phyloP scores from a whole-genome alignment of 2,329 filamentous ascomycete genomes.

The Scytalidium lignicola region DNA sequence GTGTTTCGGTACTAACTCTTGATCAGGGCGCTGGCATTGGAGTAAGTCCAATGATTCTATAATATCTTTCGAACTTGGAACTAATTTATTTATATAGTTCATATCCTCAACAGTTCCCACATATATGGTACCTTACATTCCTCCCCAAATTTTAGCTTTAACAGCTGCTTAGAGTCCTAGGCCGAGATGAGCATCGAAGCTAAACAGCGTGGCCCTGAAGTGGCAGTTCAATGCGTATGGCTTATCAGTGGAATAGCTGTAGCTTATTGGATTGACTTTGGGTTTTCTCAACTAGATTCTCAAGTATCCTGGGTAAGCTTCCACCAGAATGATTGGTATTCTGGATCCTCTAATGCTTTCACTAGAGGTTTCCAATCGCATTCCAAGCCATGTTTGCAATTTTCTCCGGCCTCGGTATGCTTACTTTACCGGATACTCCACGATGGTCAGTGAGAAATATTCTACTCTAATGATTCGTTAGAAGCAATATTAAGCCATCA shows the following conservation, averaged over 20 bases:
- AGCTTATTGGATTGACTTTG: constrained; percentile 22
- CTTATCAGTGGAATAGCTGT: constrained; percentile 22
- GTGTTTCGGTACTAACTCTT: background rate
- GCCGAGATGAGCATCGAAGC: constrained; percentile 18
- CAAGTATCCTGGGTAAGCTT: constrained; percentile 7
- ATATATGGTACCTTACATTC: constrained; percentile 17
- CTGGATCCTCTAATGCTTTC: background rate
- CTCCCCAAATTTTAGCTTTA: background rate
- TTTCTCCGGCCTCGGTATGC: constrained; percentile 20
- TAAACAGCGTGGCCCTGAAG: constrained; percentile 24
- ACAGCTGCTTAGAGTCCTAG: background rate
- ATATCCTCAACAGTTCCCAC: constrained; percentile 26
- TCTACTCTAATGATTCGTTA: background rate
- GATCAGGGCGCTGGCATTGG: constrained; percentile 9
- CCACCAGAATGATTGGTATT: background rate
- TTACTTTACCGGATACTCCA: constrained; percentile 26
- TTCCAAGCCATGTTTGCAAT: constrained; percentile 28
- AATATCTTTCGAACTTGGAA: background rate
- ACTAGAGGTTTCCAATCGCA: constrained; percentile 24
- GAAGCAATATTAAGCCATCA: background rate
- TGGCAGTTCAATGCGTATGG: constrained; percentile 19
- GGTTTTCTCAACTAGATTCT: constrained; percentile 14
- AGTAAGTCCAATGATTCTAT: background rate
- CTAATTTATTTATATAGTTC: constrained; percentile 9
- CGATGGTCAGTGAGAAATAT: constrained; percentile 17